Evolutionary conservation across 805 yeast genomes (phyloP), one percentile per base, ranked within the genome.

Genomic region (Kuraishia capsulata): DNA sequence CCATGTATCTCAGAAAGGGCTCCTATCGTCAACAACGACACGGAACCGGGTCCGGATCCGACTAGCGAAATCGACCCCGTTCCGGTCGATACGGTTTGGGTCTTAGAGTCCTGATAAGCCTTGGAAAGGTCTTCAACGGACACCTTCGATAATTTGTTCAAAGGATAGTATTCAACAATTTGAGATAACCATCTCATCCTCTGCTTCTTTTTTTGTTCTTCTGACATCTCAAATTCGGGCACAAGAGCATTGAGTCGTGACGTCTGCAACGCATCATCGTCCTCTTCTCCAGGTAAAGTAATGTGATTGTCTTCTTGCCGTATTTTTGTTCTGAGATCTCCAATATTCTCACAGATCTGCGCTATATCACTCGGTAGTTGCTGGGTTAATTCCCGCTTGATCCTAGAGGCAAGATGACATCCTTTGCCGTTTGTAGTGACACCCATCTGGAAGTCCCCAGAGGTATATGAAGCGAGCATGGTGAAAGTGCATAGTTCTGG

Each of bases 31-130:
- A 90, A 66, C 53, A 86, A 69, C 1, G 87, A 80, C 0, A 83
- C 73, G 2, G 90, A 76, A 0, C 97, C 97, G 0, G 97, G 97
- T 0, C 97, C 97, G 2, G 96, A 72, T 1, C 97, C 97, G 16
- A 90, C 88, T n/a, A 90, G 65, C 2, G 92, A 74, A 9, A 89
- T 80, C 2, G 67, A 45, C 1, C 95, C 95, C 8, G 28, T 10
- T 20, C 28, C 29, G 9, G 24, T 18, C 39, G 35, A 26, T 37
- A 25, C 31, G 17, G 8, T 13, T n/a, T n/a, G n/a, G n/a, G n/a
- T n/a, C 23, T 4, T 34, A 14, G 36, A 11, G 48, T 34, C 44
- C 9, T 43, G 48, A 46, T 69, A 73, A 10, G 62, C 69, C 13
- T 57, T 56, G 2, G 73, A 56, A 38, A 84, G 64, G 45, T 80